These are phyloP conservation scores for Dipodascus albidus DNA, from an alignment of 805 yeast species.

Conservation along the genomic window DNA sequence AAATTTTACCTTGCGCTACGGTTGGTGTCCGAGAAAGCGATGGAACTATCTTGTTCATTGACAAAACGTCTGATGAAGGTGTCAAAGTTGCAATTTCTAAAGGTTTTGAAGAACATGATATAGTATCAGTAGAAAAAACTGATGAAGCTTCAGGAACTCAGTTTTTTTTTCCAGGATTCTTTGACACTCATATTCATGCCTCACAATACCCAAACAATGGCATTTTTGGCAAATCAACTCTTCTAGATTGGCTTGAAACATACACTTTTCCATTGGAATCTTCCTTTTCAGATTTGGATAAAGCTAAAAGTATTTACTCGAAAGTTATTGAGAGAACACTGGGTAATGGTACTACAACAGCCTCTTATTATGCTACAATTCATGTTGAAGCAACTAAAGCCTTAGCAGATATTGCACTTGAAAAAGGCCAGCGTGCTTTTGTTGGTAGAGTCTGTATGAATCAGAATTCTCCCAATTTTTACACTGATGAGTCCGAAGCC, in stretches of 20 bases:
- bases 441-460: constrained; percentile 96
- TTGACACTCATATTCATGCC: constrained; percentile 79
- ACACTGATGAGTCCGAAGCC: constrained; percentile 42
- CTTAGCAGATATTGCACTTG: constrained; percentile 59
- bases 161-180: constrained; percentile 74
- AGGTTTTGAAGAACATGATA: constrained; percentile 9
- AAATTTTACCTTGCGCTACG: constrained; percentile 43
- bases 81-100: constrained; percentile 19
- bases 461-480: constrained; percentile 62
- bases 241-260: constrained; percentile 77
- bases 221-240: constrained; percentile 72
- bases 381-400: constrained; percentile 65
- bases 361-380: constrained; percentile 83
- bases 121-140: constrained; percentile 5
- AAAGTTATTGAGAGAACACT: constrained; percentile 62
- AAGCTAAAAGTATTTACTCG: constrained; percentile 53
- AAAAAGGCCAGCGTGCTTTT: constrained; percentile 73
- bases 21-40: constrained; percentile 44
- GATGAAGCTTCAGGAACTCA: constrained; percentile 8
- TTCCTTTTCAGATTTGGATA: constrained; percentile 39
- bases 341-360: constrained; percentile 78
- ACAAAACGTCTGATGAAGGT: constrained; percentile 16
- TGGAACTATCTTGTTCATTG: constrained; percentile 43
- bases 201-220: constrained; percentile 77
- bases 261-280: constrained; percentile 89